These are phyloP conservation scores for Fusarium nurragi DNA, from an alignment of 2,329 filamentous ascomycete genomes.

Conservation along the genomic window DNA sequence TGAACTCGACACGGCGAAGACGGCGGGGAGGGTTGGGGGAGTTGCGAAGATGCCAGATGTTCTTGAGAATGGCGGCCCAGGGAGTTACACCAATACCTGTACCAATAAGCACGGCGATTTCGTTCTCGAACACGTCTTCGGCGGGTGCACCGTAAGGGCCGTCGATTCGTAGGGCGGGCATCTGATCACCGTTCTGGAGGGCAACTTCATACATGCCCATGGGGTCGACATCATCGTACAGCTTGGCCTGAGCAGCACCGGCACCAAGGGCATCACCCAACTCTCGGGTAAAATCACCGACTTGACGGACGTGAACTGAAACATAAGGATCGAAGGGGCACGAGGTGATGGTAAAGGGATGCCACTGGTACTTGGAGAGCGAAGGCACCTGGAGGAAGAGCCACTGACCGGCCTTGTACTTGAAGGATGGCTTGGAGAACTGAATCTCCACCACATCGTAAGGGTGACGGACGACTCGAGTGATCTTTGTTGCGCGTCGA, in stretches of 20 bases:
- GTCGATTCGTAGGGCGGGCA: conserved; percentile 90
- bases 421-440: conserved; percentile 95
- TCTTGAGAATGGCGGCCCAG: conserved; percentile 90
- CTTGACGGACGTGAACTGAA: conserved; percentile 93
- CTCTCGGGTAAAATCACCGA: conserved; percentile 94
- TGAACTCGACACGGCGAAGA: conserved; percentile 95
- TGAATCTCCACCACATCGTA: conserved; percentile 98
- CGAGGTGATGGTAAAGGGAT: conserved; percentile 98
- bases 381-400: conserved; percentile 94
- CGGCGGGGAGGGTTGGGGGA: conserved; percentile 88
- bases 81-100: conserved; percentile 89
- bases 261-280: conserved; percentile 97
- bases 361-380: conserved; percentile 92
- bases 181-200: conserved; percentile 88
- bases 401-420: conserved; percentile 98
- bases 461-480: conserved; percentile 92
- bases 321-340: conserved; percentile 96
- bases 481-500: conserved; percentile 85
- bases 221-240: conserved; percentile 90
- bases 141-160: conserved; percentile 96
- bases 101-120: conserved; percentile 85
- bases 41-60: conserved; percentile 96
- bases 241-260: conserved; percentile 83
- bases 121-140: conserved; percentile 95
- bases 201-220: conserved; percentile 99